Evolutionary conservation across 2,329 filamentous ascomycete genomes (phyloP).

Genomic region (Fusarium multiceps): DNA sequence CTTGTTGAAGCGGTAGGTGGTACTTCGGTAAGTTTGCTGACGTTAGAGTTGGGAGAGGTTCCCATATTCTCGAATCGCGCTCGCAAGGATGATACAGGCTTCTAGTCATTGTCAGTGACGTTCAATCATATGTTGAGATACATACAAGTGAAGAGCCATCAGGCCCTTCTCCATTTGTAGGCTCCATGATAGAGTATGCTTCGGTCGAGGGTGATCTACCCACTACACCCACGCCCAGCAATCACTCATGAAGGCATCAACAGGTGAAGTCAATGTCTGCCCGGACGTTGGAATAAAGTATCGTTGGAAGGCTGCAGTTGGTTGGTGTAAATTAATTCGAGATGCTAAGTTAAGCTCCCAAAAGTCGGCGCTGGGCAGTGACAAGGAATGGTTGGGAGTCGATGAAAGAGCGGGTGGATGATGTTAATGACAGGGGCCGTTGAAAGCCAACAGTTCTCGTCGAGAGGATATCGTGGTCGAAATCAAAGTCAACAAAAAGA

Average conservation of each 20-base stretch:
- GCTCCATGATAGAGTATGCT: slow-evolving; percentile 48
- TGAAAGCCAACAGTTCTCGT: slow-evolving; percentile 25
- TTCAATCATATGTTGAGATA: slow-evolving; percentile 13
- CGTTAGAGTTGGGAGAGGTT: slow-evolving; percentile 34
- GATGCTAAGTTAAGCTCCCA: slow-evolving; percentile 16
- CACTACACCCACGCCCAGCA: slow-evolving; percentile 52
- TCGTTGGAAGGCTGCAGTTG: background rate
- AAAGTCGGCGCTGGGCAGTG: slow-evolving; percentile 40
- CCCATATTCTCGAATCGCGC: slow-evolving; percentile 83
- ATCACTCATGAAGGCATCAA: slow-evolving; percentile 48
- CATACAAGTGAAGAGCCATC: slow-evolving; percentile 82
- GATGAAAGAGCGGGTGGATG: slow-evolving; percentile 33
- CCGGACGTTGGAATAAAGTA: background rate
- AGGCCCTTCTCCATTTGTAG: slow-evolving; percentile 63
- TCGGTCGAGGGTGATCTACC: slow-evolving; percentile 48
- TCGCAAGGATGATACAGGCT: slow-evolving; percentile 83
- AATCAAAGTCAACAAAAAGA: slow-evolving; percentile 16
- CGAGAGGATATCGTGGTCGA: slow-evolving; percentile 9
- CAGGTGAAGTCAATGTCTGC: slow-evolving; percentile 27
- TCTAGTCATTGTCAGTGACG: slow-evolving; percentile 60
- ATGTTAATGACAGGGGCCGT: slow-evolving; percentile 33
- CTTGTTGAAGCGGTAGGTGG: slow-evolving; percentile 41
- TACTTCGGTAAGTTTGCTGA: slow-evolving; percentile 37
- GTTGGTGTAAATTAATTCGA: slow-evolving; percentile 6
- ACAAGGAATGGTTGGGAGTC: slow-evolving; percentile 42